Conservation (phyloP, 257 asterid genomes). For the Cynanchum wilfordii region DNA sequence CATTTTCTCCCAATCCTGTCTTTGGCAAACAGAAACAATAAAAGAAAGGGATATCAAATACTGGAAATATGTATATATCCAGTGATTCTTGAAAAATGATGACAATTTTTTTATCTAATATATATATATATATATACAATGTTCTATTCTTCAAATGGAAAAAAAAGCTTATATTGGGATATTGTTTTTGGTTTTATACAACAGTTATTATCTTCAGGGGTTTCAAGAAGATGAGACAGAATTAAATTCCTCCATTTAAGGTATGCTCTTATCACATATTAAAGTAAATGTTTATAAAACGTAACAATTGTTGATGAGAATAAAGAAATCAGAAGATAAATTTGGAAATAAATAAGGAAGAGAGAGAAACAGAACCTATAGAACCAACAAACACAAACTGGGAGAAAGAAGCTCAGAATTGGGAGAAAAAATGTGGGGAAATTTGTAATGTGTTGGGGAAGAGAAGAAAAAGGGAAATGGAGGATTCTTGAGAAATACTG, state of each 20-base stretch:
- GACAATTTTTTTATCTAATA: not conserved
- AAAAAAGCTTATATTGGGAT: slow-evolving; percentile 2
- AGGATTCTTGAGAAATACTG: slow-evolving; percentile 2
- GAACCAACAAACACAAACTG: slow-evolving; percentile 10
- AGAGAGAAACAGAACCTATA: slow-evolving; percentile 5
- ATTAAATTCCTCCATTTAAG: not conserved
- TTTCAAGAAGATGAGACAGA: not conserved
- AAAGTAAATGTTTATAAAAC: not conserved
- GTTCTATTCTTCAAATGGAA: not conserved
- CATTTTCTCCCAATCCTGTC: slow-evolving; percentile 61
- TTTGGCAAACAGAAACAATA: not conserved
- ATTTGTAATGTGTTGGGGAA: slow-evolving; percentile 12
- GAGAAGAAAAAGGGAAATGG: not conserved
- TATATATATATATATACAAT: not conserved
- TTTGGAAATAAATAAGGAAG: not conserved
- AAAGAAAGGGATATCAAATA: not conserved
- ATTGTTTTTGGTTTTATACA: slow-evolving; percentile 1
- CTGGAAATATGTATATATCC: not conserved
- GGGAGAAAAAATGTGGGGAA: not conserved
- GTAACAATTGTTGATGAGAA: not conserved
- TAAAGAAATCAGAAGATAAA: not conserved
- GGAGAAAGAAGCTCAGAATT: slow-evolving; percentile 9
- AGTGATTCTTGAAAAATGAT: not conserved
- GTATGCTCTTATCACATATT: not conserved
- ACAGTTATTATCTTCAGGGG: not conserved